A percentile compares a stretch with the other conserved stretches of the same genome.
These are phyloP conservation scores for Pseudocercospora ulei DNA, from an alignment of 2,329 filamentous ascomycete genomes.

Conservation along the genomic window DNA sequence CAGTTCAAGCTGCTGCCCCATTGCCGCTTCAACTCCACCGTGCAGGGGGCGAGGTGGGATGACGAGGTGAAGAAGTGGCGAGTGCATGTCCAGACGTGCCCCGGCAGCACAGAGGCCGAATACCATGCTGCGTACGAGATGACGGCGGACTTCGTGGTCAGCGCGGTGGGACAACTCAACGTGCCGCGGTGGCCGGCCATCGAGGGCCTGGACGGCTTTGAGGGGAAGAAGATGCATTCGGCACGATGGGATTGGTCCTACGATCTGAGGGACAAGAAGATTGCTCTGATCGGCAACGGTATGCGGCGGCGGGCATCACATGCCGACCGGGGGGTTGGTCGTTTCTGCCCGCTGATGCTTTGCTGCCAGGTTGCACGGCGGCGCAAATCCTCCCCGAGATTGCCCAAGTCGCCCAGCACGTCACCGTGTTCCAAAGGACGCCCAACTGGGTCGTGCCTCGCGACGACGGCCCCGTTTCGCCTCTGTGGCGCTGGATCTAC, in stretches of 20 bases:
- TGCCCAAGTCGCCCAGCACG: slow-evolving; percentile 41
- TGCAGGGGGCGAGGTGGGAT: slow-evolving; percentile 48
- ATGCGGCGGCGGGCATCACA: slow-evolving; percentile 14
- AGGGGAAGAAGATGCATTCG: slow-evolving; percentile 49
- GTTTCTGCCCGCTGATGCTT: slow-evolving; percentile 1
- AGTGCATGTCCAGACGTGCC: slow-evolving; percentile 42
- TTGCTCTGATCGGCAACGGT: slow-evolving; percentile 54
- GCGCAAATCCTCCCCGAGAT: slow-evolving; percentile 52
- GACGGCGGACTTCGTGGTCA: slow-evolving; percentile 48
- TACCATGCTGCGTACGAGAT: slow-evolving; percentile 46
- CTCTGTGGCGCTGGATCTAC: slow-evolving; percentile 38
- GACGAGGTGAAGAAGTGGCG: slow-evolving; percentile 46
- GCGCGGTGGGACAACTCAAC: slow-evolving; percentile 53
- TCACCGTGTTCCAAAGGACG: slow-evolving; percentile 50
- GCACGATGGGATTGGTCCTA: slow-evolving; percentile 54
- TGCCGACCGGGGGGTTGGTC: neutral
- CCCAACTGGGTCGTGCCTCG: slow-evolving; percentile 53
- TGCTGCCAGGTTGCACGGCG: slow-evolving; percentile 44
- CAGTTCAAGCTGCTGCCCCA: slow-evolving; percentile 49
- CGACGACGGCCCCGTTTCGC: slow-evolving; percentile 41
- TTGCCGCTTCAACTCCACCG: slow-evolving; percentile 49
- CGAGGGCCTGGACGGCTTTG: slow-evolving; percentile 41
- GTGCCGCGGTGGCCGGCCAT: slow-evolving; percentile 45
- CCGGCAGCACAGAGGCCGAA: slow-evolving; percentile 47
- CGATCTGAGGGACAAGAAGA: slow-evolving; percentile 45